A percentile compares a stretch with the other conserved stretches of the same genome.
Evolutionary conservation across 768 basidiomycete species (phyloP).

Genomic region (Butyriboletus loyo): DNA sequence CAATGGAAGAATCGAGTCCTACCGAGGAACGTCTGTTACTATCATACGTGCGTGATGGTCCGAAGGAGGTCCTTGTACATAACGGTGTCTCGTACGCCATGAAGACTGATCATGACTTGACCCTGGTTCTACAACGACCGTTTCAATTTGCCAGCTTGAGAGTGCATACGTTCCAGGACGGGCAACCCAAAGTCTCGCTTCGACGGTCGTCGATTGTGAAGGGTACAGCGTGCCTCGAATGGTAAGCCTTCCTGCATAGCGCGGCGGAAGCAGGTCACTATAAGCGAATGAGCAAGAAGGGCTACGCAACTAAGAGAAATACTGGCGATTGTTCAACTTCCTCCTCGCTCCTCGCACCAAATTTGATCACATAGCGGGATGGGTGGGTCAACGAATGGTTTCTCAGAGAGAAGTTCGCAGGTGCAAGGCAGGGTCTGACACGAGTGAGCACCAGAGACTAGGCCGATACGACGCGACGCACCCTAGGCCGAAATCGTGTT

Average conservation of each 20-base stretch:
- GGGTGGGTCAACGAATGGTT: conserved; percentile 71
- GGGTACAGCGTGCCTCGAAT: conserved; percentile 60
- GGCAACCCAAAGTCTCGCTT: conserved; percentile 55
- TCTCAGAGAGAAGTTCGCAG: conserved; percentile 55
- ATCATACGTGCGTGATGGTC: conserved; percentile 34
- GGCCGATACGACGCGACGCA: conserved; percentile 36
- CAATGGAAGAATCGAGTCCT: conserved; percentile 4
- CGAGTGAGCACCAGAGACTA: conserved; percentile 3
- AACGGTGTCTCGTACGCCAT: conserved; percentile 39
- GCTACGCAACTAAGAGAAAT: background rate
- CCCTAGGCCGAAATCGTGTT: conserved; percentile 72
- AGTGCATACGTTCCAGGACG: conserved; percentile 65
- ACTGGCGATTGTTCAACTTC: conserved; percentile 23
- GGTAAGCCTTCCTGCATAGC: conserved; percentile 65
- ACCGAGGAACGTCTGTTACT: conserved; percentile 22
- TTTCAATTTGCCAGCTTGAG: conserved; percentile 67
- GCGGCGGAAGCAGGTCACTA: conserved; percentile 47
- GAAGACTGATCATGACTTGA: conserved; percentile 6
- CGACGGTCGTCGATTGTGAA: conserved; percentile 40
- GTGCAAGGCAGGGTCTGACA: conserved; percentile 52
- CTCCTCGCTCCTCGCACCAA: conserved; percentile 32
- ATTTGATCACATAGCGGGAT: conserved; percentile 54
- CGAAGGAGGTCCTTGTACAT: conserved; percentile 36
- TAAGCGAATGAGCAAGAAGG: conserved; percentile 6
- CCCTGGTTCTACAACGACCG: conserved; percentile 49